A percentile compares a stretch with the other conserved stretches of the same genome.
These are phyloP conservation scores for Halophytophthora polymorphica DNA, from an alignment of 352 stramenopile species.

Conservation along the genomic window DNA sequence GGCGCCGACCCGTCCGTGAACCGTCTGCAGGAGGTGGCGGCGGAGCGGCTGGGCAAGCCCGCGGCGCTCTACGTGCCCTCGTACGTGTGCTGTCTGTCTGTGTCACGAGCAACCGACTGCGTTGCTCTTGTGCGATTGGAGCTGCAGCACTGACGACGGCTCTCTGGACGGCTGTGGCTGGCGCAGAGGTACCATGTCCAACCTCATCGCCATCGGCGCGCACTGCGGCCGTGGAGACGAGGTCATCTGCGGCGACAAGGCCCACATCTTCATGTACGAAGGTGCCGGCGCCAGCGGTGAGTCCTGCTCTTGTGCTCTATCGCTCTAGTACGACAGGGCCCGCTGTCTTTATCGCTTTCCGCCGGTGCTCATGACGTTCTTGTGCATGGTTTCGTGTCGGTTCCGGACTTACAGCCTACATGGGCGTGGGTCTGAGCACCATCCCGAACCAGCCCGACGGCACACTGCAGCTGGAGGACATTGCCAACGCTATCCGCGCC, in stretches of 20 bases:
- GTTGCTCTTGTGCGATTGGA: no score
- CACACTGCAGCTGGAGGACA: conserved; percentile 78
- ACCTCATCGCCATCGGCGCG: conserved; percentile 93
- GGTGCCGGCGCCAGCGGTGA: conserved; percentile 83
- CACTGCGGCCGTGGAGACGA: conserved; percentile 93
- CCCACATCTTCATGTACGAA: conserved; percentile 98
- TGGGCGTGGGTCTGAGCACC: conserved; percentile 88
- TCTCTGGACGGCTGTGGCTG: no score
- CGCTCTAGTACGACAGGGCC: no score
- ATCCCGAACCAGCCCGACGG: conserved; percentile 85
- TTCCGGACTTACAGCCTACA: conserved; percentile 53
- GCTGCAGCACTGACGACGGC: no score
- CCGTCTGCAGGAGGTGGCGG: conserved; percentile 89
- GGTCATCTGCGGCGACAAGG: conserved; percentile 93
- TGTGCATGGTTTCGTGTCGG: conserved; percentile 1
- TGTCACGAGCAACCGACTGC: no score
- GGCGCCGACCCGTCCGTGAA: conserved; percentile 93
- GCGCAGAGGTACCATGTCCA: conserved; percentile 94
- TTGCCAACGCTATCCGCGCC: conserved; percentile 72
- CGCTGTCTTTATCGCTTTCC: no score
- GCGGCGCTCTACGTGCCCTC: conserved; percentile 95
- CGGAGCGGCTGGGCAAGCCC: conserved; percentile 93
- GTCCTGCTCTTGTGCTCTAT: conserved; percentile 1
- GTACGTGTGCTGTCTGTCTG: no score
- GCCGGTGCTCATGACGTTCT: no score